Conservation (phyloP, 495 filamentous ascomycete genomes). For the Antarctomyces pellizariae region DNA sequence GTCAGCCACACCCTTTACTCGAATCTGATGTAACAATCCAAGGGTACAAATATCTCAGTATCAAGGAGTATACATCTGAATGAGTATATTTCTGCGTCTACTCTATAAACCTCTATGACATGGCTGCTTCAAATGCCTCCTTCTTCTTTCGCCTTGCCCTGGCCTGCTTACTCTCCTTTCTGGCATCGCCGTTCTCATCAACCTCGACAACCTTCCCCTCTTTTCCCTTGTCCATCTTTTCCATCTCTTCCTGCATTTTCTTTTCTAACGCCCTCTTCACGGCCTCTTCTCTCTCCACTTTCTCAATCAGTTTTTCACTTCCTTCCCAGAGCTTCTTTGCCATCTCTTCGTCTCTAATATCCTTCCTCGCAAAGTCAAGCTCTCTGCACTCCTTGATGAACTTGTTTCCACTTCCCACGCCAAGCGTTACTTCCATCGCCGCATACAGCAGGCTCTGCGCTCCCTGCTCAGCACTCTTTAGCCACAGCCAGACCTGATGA, state of each 20-base stretch:
- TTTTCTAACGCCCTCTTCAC: conserved; percentile 32
- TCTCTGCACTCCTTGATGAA: conserved; percentile 76
- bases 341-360: conserved; percentile 53
- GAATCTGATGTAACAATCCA: no score
- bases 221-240: conserved; percentile 19
- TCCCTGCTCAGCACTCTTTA: conserved; percentile 63
- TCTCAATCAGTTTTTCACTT: conserved; percentile 67
- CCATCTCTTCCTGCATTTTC: conserved; percentile 33
- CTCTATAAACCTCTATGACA: not conserved
- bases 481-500: conserved; percentile 60
- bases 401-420: conserved; percentile 36
- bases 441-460: conserved; percentile 74
- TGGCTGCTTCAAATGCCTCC: conserved; percentile 9
- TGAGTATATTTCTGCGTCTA: not conserved
- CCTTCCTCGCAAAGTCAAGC: conserved; percentile 40
- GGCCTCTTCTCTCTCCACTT: conserved; percentile 60
- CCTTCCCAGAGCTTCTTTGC: conserved; percentile 73
- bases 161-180: conserved; percentile 15
- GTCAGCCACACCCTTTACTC: no score
- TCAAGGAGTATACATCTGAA: not conserved
- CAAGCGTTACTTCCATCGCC: conserved; percentile 52
- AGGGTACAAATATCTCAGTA: not conserved
- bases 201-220: conserved; percentile 18
- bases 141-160: conserved; percentile 19
- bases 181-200: conserved; percentile 22